These are phyloP conservation scores for Poa pratensis DNA, from an alignment of 176 grass and related monocot genomes.

Conservation along the genomic window DNA sequence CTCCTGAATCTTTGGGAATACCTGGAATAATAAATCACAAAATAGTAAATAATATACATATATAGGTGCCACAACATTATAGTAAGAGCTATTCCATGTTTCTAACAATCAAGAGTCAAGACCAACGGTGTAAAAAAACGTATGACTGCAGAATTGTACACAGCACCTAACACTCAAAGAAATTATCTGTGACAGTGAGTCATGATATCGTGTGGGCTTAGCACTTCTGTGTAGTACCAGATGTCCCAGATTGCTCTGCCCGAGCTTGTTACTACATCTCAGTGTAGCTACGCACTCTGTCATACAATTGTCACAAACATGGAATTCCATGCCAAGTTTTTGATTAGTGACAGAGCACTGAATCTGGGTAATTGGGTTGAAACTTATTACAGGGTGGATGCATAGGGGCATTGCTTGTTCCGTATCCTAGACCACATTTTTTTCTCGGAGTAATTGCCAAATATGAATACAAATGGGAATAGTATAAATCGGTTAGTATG, in stretches of 20 bases:
- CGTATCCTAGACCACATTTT: neutral
- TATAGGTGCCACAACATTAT: neutral
- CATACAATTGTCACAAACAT: constrained; percentile 6
- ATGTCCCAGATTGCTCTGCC: neutral
- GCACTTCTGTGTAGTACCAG: neutral
- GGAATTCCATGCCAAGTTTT: constrained; percentile 16
- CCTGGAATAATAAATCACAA: constrained; percentile 54
- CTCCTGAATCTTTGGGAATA: constrained; percentile 90
- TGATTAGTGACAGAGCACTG: neutral
- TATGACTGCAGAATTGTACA: neutral
- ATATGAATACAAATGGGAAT: neutral
- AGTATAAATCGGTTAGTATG: neutral
- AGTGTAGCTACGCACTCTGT: neutral
- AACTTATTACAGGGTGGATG: neutral
- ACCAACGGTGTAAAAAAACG: constrained; percentile 1
- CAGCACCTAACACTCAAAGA: neutral
- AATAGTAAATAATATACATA: constrained; percentile 24
- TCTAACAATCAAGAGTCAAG: neutral
- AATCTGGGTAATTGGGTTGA: neutral
- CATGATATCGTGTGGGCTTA: neutral
- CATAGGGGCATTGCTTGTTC: neutral
- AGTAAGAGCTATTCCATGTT: neutral
- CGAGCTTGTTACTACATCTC: neutral
- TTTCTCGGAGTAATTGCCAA: neutral
- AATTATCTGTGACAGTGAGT: neutral